Evolutionary conservation across 306 rosid genomes (phyloP), one percentile per base, ranked within the genome.

Genomic region (Lathyrus aphaca): DNA sequence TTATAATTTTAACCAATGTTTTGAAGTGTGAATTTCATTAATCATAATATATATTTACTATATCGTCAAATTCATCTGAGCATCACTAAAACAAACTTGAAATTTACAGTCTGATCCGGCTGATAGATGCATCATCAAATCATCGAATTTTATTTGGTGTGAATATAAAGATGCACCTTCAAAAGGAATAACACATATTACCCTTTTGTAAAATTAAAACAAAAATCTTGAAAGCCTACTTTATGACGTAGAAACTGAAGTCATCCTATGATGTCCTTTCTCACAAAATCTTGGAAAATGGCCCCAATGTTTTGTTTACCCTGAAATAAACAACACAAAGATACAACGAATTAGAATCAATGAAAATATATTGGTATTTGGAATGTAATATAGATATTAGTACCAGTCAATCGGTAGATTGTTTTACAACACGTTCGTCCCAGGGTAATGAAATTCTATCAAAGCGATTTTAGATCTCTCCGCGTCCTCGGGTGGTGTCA

Each of bases 161-260:
- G n/a, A n/a, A n/a, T n/a, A n/a, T n/a, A n/a, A n/a, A n/a, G n/a
- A n/a, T n/a, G n/a, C n/a, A n/a, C n/a, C n/a, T 50, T 61, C 51
- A 39, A 25, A 48, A 68, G 56, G 37, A 18, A 49, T 49, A 19
- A 40, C 17, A 32, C 35, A 16, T 76, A 60, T 85, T 84, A 90
- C 97, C 98, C 98, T 64, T 81, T 86, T 13, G 87, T 90, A 86
- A 86, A 90, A 68, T 90, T 97, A 82, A 90, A 93, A 25, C 97
- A 94, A 80, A 93, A 90, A 82, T 93, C 98, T 71, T 93, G 87
- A 81, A 88, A 93, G 44, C 98, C 96, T 49, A 86, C 84, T 25
- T 67, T 79, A 45, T 75, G 45, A 21, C 86, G 85, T 19, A 93
- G 85, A 97, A 96, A 90, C 68, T 62, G 81, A 32, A 90, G 88